phyloP scores from a whole-genome alignment of 1,284 basidiomycete species.

The Tilletiaria anomala region DNA sequence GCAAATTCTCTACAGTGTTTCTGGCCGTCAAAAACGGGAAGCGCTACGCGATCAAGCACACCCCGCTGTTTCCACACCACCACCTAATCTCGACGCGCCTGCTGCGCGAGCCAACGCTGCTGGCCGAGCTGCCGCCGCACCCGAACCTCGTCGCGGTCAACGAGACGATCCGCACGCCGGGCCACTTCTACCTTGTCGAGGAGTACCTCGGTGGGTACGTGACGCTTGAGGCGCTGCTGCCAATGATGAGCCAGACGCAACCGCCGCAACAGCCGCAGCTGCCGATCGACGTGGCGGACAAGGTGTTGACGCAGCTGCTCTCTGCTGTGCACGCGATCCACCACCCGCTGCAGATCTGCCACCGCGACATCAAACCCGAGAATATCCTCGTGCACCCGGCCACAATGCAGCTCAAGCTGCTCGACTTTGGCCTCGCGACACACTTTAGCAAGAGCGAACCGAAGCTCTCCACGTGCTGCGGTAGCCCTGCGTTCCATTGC shows the following conservation, averaged over 20 bases:
- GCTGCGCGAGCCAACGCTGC: constrained; percentile 46
- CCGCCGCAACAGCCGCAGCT: constrained; percentile 23
- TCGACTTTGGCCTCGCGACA: constrained; percentile 49
- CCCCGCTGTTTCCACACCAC: constrained; percentile 48
- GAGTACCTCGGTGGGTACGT: constrained; percentile 44
- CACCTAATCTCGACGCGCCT: constrained; percentile 47
- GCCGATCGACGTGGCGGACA: constrained; percentile 29
- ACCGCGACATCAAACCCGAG: constrained; percentile 48
- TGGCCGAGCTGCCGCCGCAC: constrained; percentile 47
- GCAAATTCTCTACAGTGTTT: constrained; percentile 38
- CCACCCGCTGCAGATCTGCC: constrained; percentile 44
- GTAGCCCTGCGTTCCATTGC: constrained; percentile 45
- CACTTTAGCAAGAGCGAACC: constrained; percentile 47
- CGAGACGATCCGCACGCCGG: constrained; percentile 46
- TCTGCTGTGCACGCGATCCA: constrained; percentile 46
- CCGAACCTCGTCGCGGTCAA: constrained; percentile 47
- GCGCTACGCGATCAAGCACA: constrained; percentile 47
- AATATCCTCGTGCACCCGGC: constrained; percentile 42
- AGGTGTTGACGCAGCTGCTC: constrained; percentile 46
- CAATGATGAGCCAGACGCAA: constrained; percentile 11
- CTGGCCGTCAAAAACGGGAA: constrained; percentile 33
- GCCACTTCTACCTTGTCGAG: constrained; percentile 49
- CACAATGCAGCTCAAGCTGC: constrained; percentile 41
- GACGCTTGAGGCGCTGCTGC: constrained; percentile 36
- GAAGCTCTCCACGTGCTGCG: constrained; percentile 49